A percentile compares a stretch with the other conserved stretches of the same genome.
phyloP scores from a whole-genome alignment of 257 asterid genomes.

The Fraxinus americana region DNA sequence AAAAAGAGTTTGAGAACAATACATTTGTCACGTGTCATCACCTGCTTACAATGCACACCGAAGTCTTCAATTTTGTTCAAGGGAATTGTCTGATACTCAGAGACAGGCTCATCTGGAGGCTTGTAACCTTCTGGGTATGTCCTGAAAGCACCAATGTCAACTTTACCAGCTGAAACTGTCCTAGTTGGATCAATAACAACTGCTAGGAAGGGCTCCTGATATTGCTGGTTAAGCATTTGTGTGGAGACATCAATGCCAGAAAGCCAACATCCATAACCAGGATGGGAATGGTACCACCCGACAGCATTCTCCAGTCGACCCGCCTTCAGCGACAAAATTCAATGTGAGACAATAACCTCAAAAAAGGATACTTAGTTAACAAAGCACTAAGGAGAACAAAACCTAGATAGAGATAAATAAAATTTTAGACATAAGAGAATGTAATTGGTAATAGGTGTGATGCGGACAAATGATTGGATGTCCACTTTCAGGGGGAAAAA shows the following conservation, averaged over 20 bases:
- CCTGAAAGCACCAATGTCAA: slow-evolving; percentile 96
- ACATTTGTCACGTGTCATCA: slow-evolving; percentile 21
- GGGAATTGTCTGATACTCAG: slow-evolving; percentile 97
- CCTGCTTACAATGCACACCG: slow-evolving; percentile 99
- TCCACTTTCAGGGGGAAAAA: too few relatives aligned
- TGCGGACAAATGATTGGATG: too few relatives aligned
- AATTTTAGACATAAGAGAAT: background rate
- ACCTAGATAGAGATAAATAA: background rate
- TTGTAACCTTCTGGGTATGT: slow-evolving; percentile 96
- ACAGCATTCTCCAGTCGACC: slow-evolving; percentile 94
- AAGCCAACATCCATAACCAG: slow-evolving; percentile 99
- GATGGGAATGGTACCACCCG: slow-evolving; percentile 99
- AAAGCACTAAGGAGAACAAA: background rate
- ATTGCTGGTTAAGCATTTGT: slow-evolving; percentile 96
- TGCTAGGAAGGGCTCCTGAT: slow-evolving; percentile 94
- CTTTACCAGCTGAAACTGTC: slow-evolving; percentile 98
- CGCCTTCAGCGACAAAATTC: slow-evolving; percentile 52
- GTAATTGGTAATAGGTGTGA: too few relatives aligned
- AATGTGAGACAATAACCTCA: slow-evolving; percentile 8
- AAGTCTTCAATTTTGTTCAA: slow-evolving; percentile 96
- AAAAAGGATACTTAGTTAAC: background rate
- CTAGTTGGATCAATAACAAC: slow-evolving; percentile 99
- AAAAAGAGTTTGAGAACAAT: slow-evolving; percentile 13
- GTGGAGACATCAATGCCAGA: slow-evolving; percentile 97
- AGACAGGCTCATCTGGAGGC: slow-evolving; percentile 91